Base-by-base conservation (phyloP, 192 early-diverging fungal genomes). In the Spizellomyces sp. region DNA sequence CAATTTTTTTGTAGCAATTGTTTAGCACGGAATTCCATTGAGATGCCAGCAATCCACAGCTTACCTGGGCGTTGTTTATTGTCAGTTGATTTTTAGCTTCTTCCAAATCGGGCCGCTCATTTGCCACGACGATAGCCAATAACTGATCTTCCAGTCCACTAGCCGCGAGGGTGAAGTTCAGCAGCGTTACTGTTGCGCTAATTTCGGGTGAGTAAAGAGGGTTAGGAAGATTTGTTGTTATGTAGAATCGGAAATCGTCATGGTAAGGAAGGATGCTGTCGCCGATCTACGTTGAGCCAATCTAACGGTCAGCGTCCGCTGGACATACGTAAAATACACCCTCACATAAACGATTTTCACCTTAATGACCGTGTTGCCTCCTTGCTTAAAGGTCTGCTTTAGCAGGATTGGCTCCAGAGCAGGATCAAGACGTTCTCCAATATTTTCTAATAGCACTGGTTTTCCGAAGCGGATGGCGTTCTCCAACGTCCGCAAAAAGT, bases 201-300 rank as follows among this genome's bases (percentile, higher is more conserved):
- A 82, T 81, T 56, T 87, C 86, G 15, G 86, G 86, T 7, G 84
- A 87, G 61, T 84, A 87, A 64, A 82, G 81, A 6, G 86, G 86
- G 61, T 87, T 87, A n/a, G 86, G 86, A 4, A 87, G 69, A 52
- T 86, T 86, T 17, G 83, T 83, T 8, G 86, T 87, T 56, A 87
- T 86, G 74, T 87, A 87, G 58, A 87, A 83, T 60, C 73, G 66
- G 76, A 87, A 87, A 58, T 87, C 86, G 56, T 86, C 84, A 64
- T 87, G 84, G 67, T 84, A 87, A 14, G 84, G 86, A n/a, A 87
- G 73, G 48, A 87, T 86, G 67, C 81, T 87, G 64, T 87, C 86
- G 36, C 86, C 86, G 45, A 87, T 66, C 27, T 36, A 36, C 27
- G 3, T 36, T 36, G 27, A 36, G 27, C 27, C 27, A 64, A 65